Evolutionary conservation across 768 basidiomycete species (phyloP).

Genomic region (Auriscalpium vulgare): DNA sequence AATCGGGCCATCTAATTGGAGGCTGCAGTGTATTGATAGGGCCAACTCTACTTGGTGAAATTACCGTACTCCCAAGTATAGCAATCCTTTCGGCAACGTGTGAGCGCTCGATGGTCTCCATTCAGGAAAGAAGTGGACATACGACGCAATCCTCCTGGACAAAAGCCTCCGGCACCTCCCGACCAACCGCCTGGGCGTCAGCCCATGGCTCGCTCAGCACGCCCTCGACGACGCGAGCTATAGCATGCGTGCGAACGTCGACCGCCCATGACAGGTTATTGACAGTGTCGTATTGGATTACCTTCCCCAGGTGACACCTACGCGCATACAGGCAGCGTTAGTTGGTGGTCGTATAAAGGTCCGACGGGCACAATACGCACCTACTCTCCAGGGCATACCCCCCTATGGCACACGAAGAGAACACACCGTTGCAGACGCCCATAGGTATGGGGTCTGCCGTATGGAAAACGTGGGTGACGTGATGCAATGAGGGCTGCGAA

Average conservation of each 20-base stretch:
- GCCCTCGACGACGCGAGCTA: slow-evolving; percentile 63
- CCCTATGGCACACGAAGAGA: slow-evolving; percentile 69
- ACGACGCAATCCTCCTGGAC: slow-evolving; percentile 63
- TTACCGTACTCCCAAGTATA: slow-evolving; percentile 64
- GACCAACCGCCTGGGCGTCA: slow-evolving; percentile 24
- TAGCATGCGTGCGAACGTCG: slow-evolving; percentile 62
- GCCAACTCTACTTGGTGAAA: slow-evolving; percentile 14
- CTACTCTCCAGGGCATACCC: slow-evolving; percentile 82
- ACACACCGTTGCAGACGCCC: slow-evolving; percentile 71
- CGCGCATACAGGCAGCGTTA: no score
- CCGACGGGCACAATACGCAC: slow-evolving; percentile 20
- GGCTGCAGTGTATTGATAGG: no score
- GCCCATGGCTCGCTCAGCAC: slow-evolving; percentile 47
- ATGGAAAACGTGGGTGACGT: slow-evolving; percentile 85
- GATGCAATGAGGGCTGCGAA: slow-evolving; percentile 55
- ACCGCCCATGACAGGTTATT: slow-evolving; percentile 74
- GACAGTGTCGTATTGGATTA: slow-evolving; percentile 81
- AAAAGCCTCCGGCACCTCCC: slow-evolving; percentile 39
- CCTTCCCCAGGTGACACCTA: slow-evolving; percentile 83
- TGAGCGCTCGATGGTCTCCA: neutral
- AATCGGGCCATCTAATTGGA: no score
- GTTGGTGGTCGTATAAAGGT: no score
- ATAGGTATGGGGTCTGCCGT: slow-evolving; percentile 92
- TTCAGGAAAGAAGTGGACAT: slow-evolving; percentile 20
- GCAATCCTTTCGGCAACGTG: slow-evolving; percentile 44